Base-by-base conservation (phyloP, 257 asterid genomes). In the Echites panduratus region DNA sequence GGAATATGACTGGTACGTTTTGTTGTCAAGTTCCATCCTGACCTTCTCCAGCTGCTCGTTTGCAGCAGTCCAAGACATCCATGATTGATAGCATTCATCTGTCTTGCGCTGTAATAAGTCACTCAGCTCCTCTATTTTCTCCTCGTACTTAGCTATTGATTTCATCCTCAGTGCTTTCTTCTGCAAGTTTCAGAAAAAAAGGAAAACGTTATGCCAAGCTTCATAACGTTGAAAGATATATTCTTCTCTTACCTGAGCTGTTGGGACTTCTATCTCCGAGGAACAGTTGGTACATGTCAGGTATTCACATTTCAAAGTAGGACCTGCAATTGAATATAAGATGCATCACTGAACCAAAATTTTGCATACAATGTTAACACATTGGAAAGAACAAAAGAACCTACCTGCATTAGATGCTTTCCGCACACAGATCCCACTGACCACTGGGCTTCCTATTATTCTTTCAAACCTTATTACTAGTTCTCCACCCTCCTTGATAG, bases 21-120 rank as follows among this genome's bases (percentile, higher is more conserved):
- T 90, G 71, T 88, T 87, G 87, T 92, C 97, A 19, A 95, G 97
- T 26, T 95, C 98, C 97, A 89, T 90, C 82, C 91, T 82, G 58
- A 87, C 87, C 80, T 84, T 85, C 84, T 87, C 94, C 7, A 95
- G 90, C 80, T 90, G 96, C 73, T 92, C 96, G 24, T 88, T 95
- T 71, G 96, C 85, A 61, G 92, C 77, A 73, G 88, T 86, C 88
- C 87, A 92, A 57, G 98, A 95, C 96, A 95, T 95, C 99, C 99
- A 95, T 29, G 99, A 88, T 73, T 95, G 94, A 79, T 89, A 92
- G 58, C 99, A 95, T 81, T 95, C 99, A 32, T 92, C 96, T 14
- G 94, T 89, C 87, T 95, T 95, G 52, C 75, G 85, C 81, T 90
- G 86, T 86, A 92, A 80, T 70, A 73, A 79, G 29, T 87, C 88